These are phyloP conservation scores for Gillenia trifoliata DNA, from an alignment of 306 rosid genomes.

Conservation along the genomic window DNA sequence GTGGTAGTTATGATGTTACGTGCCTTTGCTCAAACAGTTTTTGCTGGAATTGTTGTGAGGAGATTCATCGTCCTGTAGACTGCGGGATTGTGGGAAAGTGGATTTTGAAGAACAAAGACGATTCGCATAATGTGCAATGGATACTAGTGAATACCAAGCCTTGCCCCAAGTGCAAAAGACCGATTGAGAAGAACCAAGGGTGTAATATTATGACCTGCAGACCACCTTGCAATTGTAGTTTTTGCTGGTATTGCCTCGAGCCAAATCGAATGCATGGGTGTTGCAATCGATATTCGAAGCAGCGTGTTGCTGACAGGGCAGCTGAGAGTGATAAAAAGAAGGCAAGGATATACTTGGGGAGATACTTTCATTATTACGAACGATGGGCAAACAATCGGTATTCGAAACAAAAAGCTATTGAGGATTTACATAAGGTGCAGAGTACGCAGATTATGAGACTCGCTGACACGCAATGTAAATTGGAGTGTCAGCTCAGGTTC, in stretches of 20 bases:
- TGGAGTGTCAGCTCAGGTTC: not conserved
- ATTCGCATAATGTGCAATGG: not conserved
- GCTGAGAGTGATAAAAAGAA: not conserved
- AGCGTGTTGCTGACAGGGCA: not conserved
- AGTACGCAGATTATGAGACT: not conserved
- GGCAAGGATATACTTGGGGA: not conserved
- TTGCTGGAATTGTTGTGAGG: conserved; percentile 11
- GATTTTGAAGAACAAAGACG: conserved; percentile 1
- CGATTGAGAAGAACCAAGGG: conserved; percentile 8
- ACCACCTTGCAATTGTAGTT: not conserved
- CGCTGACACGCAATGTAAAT: not conserved
- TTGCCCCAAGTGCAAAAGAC: conserved; percentile 2
- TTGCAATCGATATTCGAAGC: no score
- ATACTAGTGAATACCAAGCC: not conserved
- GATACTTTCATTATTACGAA: conserved; percentile 1
- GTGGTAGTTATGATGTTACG: not conserved
- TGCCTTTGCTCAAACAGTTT: not conserved
- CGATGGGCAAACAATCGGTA: not conserved
- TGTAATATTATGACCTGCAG: conserved; percentile 4
- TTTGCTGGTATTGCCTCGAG: conserved; percentile 4
- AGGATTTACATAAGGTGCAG: not conserved
- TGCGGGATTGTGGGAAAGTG: not conserved
- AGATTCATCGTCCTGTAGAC: not conserved
- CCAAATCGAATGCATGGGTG: no score
- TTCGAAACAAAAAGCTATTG: not conserved